phyloP scores from a whole-genome alignment of 2,329 filamentous ascomycete genomes.

The Dryadomyces quercus-mongolicae region DNA sequence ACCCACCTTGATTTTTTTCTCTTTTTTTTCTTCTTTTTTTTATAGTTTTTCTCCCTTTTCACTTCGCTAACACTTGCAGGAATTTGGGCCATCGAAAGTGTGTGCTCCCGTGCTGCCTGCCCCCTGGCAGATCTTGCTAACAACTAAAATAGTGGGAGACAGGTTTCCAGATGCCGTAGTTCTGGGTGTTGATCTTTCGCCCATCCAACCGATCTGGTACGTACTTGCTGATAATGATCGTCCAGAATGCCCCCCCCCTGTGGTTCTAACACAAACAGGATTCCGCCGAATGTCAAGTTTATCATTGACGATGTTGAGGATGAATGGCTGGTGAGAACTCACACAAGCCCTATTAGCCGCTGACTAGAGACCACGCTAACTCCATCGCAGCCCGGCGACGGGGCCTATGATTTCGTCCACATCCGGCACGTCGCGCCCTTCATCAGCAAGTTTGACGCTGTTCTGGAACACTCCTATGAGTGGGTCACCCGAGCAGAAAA shows the following conservation, averaged over 20 bases:
- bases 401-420: slow-evolving; percentile 43
- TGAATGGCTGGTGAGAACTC: slow-evolving; percentile 27
- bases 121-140: background rate
- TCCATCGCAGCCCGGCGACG: slow-evolving; percentile 12
- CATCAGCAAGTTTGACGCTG: slow-evolving; percentile 19
- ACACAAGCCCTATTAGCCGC: slow-evolving; percentile 16
- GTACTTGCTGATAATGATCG: slow-evolving; percentile 17
- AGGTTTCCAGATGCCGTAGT: slow-evolving; percentile 6
- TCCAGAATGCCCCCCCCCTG: background rate
- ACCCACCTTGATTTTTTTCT: too few species aligned
- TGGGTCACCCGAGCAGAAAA: background rate
- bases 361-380: background rate
- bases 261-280: slow-evolving; percentile 15
- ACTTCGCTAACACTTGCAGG: background rate
- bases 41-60: too few species aligned
- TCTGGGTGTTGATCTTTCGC: slow-evolving; percentile 25
- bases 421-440: slow-evolving; percentile 31
- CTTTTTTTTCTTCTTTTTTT: too few species aligned
- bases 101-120: background rate
- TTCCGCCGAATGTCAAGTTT: slow-evolving; percentile 23
- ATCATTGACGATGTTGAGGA: slow-evolving; percentile 29
- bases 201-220: slow-evolving; percentile 34
- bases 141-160: slow-evolving; percentile 1
- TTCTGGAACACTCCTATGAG: slow-evolving; percentile 9
- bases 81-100: slow-evolving; percentile 23